Evolutionary conservation across 805 yeast genomes (phyloP).

Genomic region (Starmera amethionina): DNA sequence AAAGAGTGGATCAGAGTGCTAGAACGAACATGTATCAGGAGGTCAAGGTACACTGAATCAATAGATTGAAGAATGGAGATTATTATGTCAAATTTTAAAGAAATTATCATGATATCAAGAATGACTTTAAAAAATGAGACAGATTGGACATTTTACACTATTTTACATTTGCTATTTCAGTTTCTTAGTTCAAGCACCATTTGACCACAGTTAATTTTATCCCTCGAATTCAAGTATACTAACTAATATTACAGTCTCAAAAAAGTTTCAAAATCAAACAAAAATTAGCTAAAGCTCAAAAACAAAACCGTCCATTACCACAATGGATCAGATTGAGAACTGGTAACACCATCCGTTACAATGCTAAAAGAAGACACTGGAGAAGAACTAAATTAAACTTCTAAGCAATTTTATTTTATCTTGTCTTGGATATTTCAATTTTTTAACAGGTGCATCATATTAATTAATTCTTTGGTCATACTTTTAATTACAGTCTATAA

Average conservation of each 20-base stretch:
- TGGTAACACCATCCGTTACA: slow-evolving; percentile 95
- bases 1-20: neutral
- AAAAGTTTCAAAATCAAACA: slow-evolving; percentile 95
- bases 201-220: neutral
- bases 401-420: slow-evolving; percentile 34
- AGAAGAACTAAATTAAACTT: slow-evolving; percentile 98
- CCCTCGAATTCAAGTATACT: slow-evolving; percentile 1
- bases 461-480: slow-evolving; percentile 2
- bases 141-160: neutral
- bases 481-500: too few species aligned
- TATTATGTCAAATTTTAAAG: neutral
- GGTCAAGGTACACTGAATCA: neutral
- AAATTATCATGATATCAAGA: neutral
- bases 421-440: slow-evolving; percentile 1
- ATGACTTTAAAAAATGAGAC: neutral
- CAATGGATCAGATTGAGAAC: slow-evolving; percentile 99
- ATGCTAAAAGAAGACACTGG: slow-evolving; percentile 99
- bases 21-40: neutral
- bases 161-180: neutral
- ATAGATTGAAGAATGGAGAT: neutral
- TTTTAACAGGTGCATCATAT: neutral
- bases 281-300: slow-evolving; percentile 97
- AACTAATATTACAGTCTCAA: slow-evolving; percentile 56
- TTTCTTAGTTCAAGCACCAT: slow-evolving; percentile 3
- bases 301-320: slow-evolving; percentile 99